Conservation (phyloP, 331 rosid species). For the Prunus yedoensis region DNA sequence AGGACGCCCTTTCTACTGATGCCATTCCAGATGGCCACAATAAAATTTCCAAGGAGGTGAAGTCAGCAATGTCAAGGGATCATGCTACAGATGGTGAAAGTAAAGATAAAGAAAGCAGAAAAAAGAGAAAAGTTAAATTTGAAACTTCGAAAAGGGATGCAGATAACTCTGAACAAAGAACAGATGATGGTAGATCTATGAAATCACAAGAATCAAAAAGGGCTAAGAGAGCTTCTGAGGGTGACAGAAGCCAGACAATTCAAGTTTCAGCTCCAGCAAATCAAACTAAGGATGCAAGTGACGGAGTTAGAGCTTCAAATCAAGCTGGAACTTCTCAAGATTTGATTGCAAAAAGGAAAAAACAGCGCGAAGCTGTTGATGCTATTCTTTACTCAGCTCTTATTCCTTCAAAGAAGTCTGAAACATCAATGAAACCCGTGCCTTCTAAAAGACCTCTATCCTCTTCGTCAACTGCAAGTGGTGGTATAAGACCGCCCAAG, state of each 20-base stretch:
- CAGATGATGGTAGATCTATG: constrained; percentile 30
- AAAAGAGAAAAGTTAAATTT: constrained; percentile 42
- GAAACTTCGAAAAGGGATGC: constrained; percentile 35
- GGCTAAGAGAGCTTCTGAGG: constrained; percentile 33
- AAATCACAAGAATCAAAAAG: constrained; percentile 35
- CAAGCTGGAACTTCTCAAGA: constrained; percentile 42
- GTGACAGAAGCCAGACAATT: constrained; percentile 29
- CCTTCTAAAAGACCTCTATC: constrained; percentile 51
- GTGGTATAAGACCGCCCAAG: constrained; percentile 54
- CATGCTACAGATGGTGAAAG: constrained; percentile 31
- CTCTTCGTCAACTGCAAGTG: constrained; percentile 43
- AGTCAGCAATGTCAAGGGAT: constrained; percentile 18
- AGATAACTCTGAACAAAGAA: constrained; percentile 34
- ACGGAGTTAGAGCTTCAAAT: constrained; percentile 36
- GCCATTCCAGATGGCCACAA: constrained; percentile 26
- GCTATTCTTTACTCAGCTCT: constrained; percentile 81
- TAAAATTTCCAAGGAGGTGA: constrained; percentile 27
- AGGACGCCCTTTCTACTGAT: constrained; percentile 33
- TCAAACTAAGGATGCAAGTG: constrained; percentile 37
- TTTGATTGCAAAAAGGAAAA: constrained; percentile 71
- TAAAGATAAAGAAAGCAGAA: constrained; percentile 33
- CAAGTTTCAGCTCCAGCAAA: constrained; percentile 37
- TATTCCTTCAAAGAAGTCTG: constrained; percentile 71
- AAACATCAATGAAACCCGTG: constrained; percentile 34
- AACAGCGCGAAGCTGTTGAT: constrained; percentile 89